Percentiles rank a stretch among this genome's conserved stretches.
Evolutionary conservation across 352 stramenopile species (phyloP).

Genomic region (Albugo laibachii): DNA sequence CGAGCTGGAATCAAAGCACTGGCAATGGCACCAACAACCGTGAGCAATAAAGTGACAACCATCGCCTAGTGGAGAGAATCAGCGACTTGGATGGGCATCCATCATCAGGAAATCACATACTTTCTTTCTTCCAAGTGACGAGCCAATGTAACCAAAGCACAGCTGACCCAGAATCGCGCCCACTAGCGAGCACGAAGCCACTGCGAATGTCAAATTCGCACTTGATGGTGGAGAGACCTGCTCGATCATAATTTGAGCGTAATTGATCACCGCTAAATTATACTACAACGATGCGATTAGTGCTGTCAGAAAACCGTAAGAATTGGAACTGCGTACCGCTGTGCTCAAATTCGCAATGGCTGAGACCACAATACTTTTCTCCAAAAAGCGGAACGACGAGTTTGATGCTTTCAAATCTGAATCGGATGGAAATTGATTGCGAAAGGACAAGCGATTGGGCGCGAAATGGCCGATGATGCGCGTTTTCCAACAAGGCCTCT

Average conservation of each 20-base stretch:
- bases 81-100: not conserved
- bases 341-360: constrained; percentile 68
- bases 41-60: constrained; percentile 53
- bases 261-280: constrained; percentile 62
- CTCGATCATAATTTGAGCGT: constrained; percentile 33
- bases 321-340: constrained; percentile 16
- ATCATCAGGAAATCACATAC: not conserved
- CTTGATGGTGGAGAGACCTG: constrained; percentile 27
- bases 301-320: not conserved
- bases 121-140: constrained; percentile 36
- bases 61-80: constrained; percentile 13
- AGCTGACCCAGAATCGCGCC: constrained; percentile 64
- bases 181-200: constrained; percentile 48
- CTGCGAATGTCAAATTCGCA: constrained; percentile 30
- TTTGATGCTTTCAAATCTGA: too few relatives aligned
- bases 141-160: constrained; percentile 61
- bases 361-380: constrained; percentile 27
- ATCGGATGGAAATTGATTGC: too few relatives aligned
- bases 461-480: too few relatives aligned
- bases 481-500: too few relatives aligned
- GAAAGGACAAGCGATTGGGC: too few relatives aligned
- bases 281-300: constrained; percentile 16
- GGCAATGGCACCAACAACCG: constrained; percentile 28
- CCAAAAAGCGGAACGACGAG: not conserved
- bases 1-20: constrained; percentile 44